phyloP scores from a whole-genome alignment of 1,284 basidiomycete species.

The Heterobasidion occidentale region DNA sequence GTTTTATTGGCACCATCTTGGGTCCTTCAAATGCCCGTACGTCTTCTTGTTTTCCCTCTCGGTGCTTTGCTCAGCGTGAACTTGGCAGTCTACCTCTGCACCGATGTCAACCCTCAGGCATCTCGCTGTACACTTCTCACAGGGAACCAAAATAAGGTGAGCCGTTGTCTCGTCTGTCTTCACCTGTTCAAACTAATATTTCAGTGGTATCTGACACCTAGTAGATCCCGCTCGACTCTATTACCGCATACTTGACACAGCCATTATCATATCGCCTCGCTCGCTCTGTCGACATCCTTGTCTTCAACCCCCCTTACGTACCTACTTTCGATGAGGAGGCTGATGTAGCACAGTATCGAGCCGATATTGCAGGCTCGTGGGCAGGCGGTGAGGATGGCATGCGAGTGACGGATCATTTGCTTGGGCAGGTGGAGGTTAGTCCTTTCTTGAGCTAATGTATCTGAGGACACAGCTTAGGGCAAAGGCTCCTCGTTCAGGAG shows the following conservation, averaged over 20 bases:
- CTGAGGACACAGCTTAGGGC: background rate
- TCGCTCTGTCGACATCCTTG: conserved; percentile 68
- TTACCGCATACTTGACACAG: conserved; percentile 54
- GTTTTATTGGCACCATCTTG: conserved; percentile 69
- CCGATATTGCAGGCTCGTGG: conserved; percentile 59
- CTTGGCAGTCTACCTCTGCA: conserved; percentile 67
- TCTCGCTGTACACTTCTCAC: conserved; percentile 58
- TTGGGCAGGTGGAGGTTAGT: conserved; percentile 61
- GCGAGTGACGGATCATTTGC: conserved; percentile 66
- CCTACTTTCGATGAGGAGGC: conserved; percentile 69
- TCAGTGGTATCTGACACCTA: conserved; percentile 1
- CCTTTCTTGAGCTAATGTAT: background rate
- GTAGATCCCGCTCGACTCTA: conserved; percentile 56
- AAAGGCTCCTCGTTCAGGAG: conserved; percentile 28
- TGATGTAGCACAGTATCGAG: conserved; percentile 37
- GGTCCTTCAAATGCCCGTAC: conserved; percentile 50
- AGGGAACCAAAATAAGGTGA: conserved; percentile 58
- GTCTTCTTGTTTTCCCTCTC: conserved; percentile 18
- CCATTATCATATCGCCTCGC: conserved; percentile 52
- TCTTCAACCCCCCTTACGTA: conserved; percentile 99
- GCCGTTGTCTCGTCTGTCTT: conserved; percentile 2
- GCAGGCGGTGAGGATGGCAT: conserved; percentile 76
- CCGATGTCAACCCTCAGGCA: conserved; percentile 87
- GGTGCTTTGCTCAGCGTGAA: background rate
- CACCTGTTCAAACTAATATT: background rate